Conservation (phyloP, 352 stramenopile species). For the Globisporangium yorkense region DNA sequence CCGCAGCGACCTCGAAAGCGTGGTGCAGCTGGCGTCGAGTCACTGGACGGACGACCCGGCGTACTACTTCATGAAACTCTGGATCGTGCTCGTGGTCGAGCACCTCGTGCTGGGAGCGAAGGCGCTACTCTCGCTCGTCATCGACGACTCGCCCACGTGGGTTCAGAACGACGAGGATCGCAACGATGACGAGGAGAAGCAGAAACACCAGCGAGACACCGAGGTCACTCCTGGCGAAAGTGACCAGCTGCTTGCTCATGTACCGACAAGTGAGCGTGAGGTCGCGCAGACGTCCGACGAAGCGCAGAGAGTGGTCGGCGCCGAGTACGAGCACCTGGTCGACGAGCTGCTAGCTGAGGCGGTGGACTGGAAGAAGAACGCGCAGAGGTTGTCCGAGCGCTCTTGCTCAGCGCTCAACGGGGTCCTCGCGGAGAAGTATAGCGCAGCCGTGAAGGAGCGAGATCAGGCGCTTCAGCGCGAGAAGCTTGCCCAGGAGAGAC, state of each 20-base stretch:
- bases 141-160: conserved; percentile 67
- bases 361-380: conserved; percentile 7
- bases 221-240: conserved; percentile 1
- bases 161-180: conserved; percentile 67
- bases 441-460: conserved; percentile 27
- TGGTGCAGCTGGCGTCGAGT: conserved; percentile 20
- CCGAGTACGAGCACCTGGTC: conserved; percentile 4
- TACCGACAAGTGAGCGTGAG: not conserved
- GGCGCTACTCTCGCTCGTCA: conserved; percentile 52
- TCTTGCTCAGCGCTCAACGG: conserved; percentile 23
- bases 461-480: conserved; percentile 37
- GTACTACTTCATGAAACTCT: conserved; percentile 52
- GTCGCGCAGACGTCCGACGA: not conserved
- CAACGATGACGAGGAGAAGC: conserved; percentile 32
- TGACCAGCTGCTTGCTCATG: not conserved
- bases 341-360: conserved; percentile 16
- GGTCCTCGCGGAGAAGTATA: conserved; percentile 41
- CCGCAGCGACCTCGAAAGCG: conserved; percentile 52
- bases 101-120: conserved; percentile 63
- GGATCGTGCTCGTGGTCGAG: conserved; percentile 55
- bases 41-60: conserved; percentile 14
- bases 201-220: conserved; percentile 8
- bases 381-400: not conserved
- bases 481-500: conserved; percentile 16
- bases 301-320: not conserved